These are phyloP conservation scores for Marasmius fiardii DNA, from an alignment of 1,284 basidiomycete species.

Conservation along the genomic window DNA sequence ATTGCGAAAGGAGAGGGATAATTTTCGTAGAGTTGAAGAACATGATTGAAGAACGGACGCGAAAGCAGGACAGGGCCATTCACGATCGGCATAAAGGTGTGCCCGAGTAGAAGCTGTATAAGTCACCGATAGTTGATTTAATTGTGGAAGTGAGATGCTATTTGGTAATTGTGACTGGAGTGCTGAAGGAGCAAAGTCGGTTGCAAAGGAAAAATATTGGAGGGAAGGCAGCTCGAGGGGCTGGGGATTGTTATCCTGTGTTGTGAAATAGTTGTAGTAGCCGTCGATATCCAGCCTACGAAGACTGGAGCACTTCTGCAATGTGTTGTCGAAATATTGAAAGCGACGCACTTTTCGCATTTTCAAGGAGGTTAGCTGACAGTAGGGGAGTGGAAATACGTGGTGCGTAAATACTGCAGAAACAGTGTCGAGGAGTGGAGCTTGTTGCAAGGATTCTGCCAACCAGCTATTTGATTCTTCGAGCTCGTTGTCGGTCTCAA, in stretches of 20 bases:
- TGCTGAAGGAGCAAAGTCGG: no score
- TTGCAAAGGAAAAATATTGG: no score
- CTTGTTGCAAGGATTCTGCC: not conserved
- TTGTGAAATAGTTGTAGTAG: no score
- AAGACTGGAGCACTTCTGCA: no score
- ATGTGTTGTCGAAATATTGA: no score
- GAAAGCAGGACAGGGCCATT: not conserved
- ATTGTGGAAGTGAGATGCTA: not conserved
- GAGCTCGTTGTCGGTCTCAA: not conserved
- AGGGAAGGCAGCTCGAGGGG: no score
- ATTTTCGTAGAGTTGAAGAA: not conserved
- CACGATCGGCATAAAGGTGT: not conserved
- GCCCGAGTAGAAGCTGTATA: not conserved
- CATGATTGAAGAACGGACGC: not conserved
- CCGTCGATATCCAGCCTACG: no score
- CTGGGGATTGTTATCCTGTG: no score
- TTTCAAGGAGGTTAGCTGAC: not conserved
- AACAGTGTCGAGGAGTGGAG: not conserved
- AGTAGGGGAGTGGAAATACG: not conserved
- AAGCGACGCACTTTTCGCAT: not conserved
- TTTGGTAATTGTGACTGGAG: no score
- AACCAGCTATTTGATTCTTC: not conserved
- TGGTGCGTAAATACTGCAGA: no score
- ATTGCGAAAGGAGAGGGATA: not conserved
- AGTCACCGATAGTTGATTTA: not conserved